Percentiles rank a stretch among this genome's conserved stretches.
Conservation (phyloP, 345 rosid genomes). For the Lagerstroemia speciosa region DNA sequence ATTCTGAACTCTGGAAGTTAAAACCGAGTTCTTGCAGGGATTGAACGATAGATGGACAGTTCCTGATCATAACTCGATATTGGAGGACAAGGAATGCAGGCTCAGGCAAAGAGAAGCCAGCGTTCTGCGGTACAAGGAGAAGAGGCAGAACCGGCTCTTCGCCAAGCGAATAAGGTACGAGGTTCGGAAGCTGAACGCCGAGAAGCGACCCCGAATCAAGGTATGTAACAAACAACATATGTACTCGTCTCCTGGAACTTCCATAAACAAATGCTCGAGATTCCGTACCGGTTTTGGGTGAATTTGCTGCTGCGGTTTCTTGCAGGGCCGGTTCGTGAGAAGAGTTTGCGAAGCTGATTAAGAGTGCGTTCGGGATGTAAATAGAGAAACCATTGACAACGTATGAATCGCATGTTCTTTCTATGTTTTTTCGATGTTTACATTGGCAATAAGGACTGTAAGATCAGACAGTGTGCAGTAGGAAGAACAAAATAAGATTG, state of each 20-base stretch:
- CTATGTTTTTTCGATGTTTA: background rate
- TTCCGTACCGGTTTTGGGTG: background rate
- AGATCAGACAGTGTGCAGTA: background rate
- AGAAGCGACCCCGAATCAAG: conserved; percentile 90
- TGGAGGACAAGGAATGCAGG: conserved; percentile 22
- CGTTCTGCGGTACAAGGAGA: conserved; percentile 83
- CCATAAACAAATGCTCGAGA: background rate
- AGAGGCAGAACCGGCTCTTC: conserved; percentile 78
- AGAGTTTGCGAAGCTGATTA: conserved; percentile 19
- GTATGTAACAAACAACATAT: conserved; percentile 8
- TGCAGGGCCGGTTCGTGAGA: conserved; percentile 65
- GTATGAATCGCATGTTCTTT: background rate
- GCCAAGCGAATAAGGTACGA: conserved; percentile 73
- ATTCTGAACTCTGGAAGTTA: background rate
- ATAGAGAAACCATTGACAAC: too few species aligned
- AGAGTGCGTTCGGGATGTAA: background rate
- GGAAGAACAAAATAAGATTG: background rate
- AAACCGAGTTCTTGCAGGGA: conserved; percentile 24
- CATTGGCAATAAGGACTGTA: too few species aligned
- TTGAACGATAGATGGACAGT: conserved; percentile 35
- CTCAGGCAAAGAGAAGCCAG: conserved; percentile 73
- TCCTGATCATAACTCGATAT: conserved; percentile 37
- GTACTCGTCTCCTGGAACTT: background rate
- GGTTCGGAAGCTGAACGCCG: conserved; percentile 92
- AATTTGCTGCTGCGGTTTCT: background rate